Evolutionary conservation across 2,329 filamentous ascomycete genomes (phyloP).

Genomic region (Cladobotryum mycophilum): DNA sequence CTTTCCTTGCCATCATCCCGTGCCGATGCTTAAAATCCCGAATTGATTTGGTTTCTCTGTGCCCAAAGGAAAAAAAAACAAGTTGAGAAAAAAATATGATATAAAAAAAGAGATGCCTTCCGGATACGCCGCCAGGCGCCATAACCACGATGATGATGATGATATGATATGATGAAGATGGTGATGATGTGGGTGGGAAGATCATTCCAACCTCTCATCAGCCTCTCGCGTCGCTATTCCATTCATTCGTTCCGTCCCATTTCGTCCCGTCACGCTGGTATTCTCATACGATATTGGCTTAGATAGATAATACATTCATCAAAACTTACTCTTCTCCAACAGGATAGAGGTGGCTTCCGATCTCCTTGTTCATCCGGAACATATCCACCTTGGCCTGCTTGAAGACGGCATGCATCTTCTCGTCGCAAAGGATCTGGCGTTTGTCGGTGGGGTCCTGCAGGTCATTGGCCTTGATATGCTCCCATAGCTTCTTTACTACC

Average conservation of each 20-base stretch:
- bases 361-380: conserved; percentile 99
- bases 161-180: background rate
- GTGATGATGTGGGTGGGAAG: background rate
- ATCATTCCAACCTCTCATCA: background rate
- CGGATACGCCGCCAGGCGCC: conserved; percentile 13
- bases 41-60: background rate
- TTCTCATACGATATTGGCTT: background rate
- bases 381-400: conserved; percentile 89
- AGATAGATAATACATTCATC: background rate
- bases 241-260: background rate
- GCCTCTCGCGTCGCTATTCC: background rate
- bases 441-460: conserved; percentile 89
- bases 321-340: conserved; percentile 58
- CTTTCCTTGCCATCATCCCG: background rate
- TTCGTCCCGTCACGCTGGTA: background rate
- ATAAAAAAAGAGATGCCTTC: conserved; percentile 5
- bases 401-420: conserved; percentile 85
- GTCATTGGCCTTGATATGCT: conserved; percentile 81
- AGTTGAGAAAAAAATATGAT: conserved; percentile 3
- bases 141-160: conserved; percentile 4
- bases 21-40: background rate
- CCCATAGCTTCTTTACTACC: conserved; percentile 94
- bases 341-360: conserved; percentile 83
- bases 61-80: conserved; percentile 1
- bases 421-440: conserved; percentile 88